Base-by-base conservation (phyloP, 2,329 filamentous ascomycete species). In the Arachnopeziza araneosa region DNA sequence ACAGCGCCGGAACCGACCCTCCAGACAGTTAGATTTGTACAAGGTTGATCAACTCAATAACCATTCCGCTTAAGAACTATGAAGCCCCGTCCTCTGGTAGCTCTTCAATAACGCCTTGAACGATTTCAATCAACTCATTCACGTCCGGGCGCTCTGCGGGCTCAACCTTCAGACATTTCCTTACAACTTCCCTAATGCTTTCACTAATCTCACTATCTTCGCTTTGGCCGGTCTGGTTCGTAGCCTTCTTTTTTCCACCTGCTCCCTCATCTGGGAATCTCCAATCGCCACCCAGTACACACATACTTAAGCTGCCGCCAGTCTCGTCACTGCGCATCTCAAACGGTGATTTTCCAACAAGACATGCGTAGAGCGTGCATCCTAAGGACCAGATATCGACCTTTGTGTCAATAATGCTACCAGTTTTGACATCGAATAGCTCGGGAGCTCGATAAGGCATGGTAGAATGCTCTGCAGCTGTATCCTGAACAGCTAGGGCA, bases 381-480 rank as follows among this genome's bases (percentile, higher is more conserved):
- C 95, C 95, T 23, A 99, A 78, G 19, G 91, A 96, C 95, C 95
- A 99, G 66, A 99, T 96, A 75, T 99, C 95, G 50, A 96, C 91
- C 73, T 97, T 97, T 14, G 93, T 96, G 75, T 98, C 95, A 71
- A 99, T 89, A 55, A 91, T 85, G 54, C 88, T 87, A 64, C 91
- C 93, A 2, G 92, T 97, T 77, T 96, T 96, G 59, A 98, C 95
- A 74, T 99, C 95, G 75, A 99, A 99, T 62, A 99, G 86, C 76
- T 99, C 95, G 0, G 95, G 95, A 1, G 95, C 95, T 61, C 95
- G 91, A 77, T 99, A 99, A 0, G 95, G 93, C 93, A 99, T 98
- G 50, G 95, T 99, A 66, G 88, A 93, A 79, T 98, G 93, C 75
- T 99, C 95, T 58, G 93, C 95, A 23, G 95, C 95, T 50, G 86